A percentile compares a stretch with the other conserved stretches of the same genome.
Evolutionary conservation across 1,284 basidiomycete species (phyloP).

Genomic region (Golubevia pallescens): DNA sequence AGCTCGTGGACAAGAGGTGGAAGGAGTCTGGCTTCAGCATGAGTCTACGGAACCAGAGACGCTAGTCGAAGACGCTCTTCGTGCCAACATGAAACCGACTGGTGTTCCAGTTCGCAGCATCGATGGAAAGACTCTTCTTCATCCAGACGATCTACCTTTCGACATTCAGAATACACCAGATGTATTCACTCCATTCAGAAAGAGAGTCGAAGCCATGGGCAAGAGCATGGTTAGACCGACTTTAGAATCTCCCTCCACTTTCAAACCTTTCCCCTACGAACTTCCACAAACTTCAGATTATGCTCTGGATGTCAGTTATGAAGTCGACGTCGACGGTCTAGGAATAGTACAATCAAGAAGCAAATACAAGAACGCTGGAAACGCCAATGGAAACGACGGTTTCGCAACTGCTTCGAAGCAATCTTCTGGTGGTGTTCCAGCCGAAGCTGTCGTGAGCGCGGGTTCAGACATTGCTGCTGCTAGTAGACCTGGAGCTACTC

Average conservation of each 20-base stretch:
- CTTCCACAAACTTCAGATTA: conserved; percentile 42
- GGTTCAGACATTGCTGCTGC: not conserved
- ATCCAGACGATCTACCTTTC: conserved; percentile 67
- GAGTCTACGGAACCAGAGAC: conserved; percentile 47
- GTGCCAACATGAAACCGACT: conserved; percentile 23
- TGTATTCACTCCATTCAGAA: conserved; percentile 68
- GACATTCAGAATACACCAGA: conserved; percentile 66
- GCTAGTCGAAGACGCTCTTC: conserved; percentile 33
- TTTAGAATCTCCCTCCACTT: conserved; percentile 29
- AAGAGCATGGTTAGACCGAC: conserved; percentile 25
- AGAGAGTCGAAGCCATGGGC: conserved; percentile 65
- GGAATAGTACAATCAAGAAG: conserved; percentile 11
- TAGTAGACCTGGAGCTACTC: not conserved
- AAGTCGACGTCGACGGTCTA: conserved; percentile 52
- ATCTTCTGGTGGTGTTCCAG: not conserved
- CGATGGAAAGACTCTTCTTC: conserved; percentile 52
- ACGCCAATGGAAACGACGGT: not conserved
- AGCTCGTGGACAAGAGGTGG: conserved; percentile 37
- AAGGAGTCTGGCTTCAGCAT: conserved; percentile 57
- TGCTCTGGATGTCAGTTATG: conserved; percentile 48
- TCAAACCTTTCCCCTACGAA: conserved; percentile 34
- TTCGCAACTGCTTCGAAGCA: not conserved
- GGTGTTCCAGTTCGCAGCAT: conserved; percentile 40
- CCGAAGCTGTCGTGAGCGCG: not conserved
- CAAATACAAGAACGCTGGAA: not conserved